Conservation (phyloP, 768 basidiomycete genomes). For the Leccinum obscurum region DNA sequence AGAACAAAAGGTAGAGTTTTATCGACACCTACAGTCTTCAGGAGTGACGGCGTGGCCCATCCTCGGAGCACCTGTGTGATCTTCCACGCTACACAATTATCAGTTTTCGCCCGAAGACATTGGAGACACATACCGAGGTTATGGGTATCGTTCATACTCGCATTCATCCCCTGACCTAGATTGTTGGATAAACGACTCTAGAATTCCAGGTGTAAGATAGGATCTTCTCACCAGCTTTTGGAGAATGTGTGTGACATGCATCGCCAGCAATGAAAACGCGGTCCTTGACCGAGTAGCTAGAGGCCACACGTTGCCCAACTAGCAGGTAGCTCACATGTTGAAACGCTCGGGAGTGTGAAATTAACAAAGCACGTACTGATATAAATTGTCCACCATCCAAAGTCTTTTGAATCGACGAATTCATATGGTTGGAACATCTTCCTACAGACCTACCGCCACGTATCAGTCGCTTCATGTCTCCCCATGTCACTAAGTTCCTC, state of each 20-base stretch:
- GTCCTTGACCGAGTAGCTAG: background rate
- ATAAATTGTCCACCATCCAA: conserved; percentile 1
- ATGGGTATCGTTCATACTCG: conserved; percentile 1
- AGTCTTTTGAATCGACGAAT: background rate
- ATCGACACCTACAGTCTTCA: conserved; percentile 35
- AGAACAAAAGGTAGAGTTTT: background rate
- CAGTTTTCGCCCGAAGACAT: conserved; percentile 44
- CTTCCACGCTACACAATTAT: conserved; percentile 46
- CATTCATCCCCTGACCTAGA: conserved; percentile 1
- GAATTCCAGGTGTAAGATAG: background rate
- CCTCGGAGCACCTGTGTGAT: conserved; percentile 46
- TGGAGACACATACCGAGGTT: conserved; percentile 19
- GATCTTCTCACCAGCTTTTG: background rate
- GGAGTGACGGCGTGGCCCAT: conserved; percentile 34
- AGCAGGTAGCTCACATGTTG: background rate
- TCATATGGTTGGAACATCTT: background rate
- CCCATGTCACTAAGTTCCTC: background rate
- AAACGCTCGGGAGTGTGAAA: background rate
- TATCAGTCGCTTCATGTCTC: background rate
- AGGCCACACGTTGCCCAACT: conserved; percentile 1
- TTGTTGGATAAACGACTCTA: background rate
- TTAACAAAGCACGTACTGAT: background rate
- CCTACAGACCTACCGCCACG: background rate
- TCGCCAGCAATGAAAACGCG: conserved; percentile 4
- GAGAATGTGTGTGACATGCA: background rate